Conservation (phyloP, 371 early-diverging fungal genomes). For the Choanephora cucurbitarum region DNA sequence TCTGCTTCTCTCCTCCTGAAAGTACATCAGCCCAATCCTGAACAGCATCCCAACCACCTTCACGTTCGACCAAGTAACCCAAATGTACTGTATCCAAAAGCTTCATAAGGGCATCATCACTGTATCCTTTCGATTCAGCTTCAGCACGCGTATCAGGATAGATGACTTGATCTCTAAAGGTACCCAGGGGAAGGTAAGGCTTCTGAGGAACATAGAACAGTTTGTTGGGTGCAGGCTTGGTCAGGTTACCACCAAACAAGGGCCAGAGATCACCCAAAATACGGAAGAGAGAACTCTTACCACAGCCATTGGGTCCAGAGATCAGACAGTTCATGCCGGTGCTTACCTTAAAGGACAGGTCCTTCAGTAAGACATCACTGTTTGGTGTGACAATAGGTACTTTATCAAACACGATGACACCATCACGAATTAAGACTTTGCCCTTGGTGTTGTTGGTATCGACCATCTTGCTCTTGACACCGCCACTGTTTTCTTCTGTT, state of each 20-base stretch:
- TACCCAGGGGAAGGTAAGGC: constrained; percentile 90
- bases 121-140: constrained; percentile 52
- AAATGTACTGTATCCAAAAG: constrained; percentile 75
- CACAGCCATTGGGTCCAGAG: constrained; percentile 92
- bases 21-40: constrained; percentile 84
- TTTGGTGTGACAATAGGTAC: constrained; percentile 94
- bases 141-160: constrained; percentile 74
- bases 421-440: constrained; percentile 60
- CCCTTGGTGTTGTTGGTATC: constrained; percentile 60
- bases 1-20: constrained; percentile 84
- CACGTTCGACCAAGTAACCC: constrained; percentile 72
- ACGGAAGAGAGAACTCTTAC: constrained; percentile 91
- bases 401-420: constrained; percentile 81
- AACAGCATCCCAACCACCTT: constrained; percentile 85
- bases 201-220: constrained; percentile 95
- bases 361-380: constrained; percentile 82
- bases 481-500: constrained; percentile 38
- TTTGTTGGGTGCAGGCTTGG: constrained; percentile 75
- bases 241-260: constrained; percentile 79
- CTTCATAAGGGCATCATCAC: constrained; percentile 65
- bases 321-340: constrained; percentile 87
- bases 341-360: constrained; percentile 80
- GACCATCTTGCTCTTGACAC: constrained; percentile 34
- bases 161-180: constrained; percentile 89
- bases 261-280: constrained; percentile 94